A percentile compares a stretch with the other conserved stretches of the same genome.
Conservation (phyloP, 345 rosid genomes). For the Gossypium thurberi region DNA sequence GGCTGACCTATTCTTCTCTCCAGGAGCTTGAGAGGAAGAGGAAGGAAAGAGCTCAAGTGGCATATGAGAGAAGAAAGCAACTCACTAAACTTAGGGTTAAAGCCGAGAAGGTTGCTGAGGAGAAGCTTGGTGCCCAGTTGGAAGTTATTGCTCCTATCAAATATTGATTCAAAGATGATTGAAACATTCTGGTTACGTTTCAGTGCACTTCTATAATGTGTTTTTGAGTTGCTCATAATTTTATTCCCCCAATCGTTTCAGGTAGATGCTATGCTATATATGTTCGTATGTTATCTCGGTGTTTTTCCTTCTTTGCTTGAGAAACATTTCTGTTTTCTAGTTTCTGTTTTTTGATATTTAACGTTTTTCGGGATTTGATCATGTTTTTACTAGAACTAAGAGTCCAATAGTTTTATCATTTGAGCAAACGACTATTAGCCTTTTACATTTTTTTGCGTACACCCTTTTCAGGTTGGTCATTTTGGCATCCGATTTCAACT, state of each 20-base stretch:
- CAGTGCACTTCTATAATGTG: background rate
- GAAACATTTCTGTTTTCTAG: background rate
- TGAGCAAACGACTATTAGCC: background rate
- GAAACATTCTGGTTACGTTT: background rate
- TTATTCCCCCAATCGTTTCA: background rate
- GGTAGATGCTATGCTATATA: background rate
- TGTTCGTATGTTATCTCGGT: background rate
- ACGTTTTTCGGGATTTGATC: background rate
- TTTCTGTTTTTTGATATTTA: background rate
- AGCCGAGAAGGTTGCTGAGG: constrained; percentile 61
- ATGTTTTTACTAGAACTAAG: background rate
- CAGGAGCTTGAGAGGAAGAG: constrained; percentile 66
- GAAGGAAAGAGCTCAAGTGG: constrained; percentile 46
- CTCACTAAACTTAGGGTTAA: constrained; percentile 47
- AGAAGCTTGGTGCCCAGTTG: constrained; percentile 55
- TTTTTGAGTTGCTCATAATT: background rate
- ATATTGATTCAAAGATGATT: constrained; percentile 26
- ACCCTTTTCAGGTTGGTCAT: background rate
- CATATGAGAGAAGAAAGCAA: constrained; percentile 61
- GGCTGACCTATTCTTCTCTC: background rate
- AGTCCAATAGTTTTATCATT: background rate
- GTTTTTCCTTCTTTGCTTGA: background rate
- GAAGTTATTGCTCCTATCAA: constrained; percentile 45
- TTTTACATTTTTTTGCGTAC: background rate
- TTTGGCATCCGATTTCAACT: background rate